These are phyloP conservation scores for Pythium rishiriense DNA, from an alignment of 352 stramenopile species.

Conservation along the genomic window DNA sequence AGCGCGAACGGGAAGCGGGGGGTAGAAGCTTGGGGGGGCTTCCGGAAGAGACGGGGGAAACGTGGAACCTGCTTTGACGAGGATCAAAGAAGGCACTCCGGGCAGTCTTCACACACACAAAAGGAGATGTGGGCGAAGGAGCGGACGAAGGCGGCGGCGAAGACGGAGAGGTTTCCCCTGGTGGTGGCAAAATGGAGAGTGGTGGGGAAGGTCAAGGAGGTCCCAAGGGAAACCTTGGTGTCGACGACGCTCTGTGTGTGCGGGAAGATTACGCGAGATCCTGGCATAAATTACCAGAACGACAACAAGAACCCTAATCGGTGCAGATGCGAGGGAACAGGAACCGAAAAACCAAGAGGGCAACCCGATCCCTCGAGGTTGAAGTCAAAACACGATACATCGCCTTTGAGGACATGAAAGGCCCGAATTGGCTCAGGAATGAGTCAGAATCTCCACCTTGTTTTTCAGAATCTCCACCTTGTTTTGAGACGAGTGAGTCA, in stretches of 20 bases:
- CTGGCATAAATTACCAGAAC: conserved; percentile 11
- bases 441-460: not conserved
- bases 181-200: conserved; percentile 18
- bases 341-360: not conserved
- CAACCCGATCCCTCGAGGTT: conserved; percentile 13
- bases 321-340: conserved; percentile 13
- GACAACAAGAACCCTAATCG: conserved; percentile 6
- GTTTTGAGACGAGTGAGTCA: not conserved
- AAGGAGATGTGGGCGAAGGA: not conserved
- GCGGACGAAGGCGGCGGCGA: not conserved
- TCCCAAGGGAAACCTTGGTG: not conserved
- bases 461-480: conserved; percentile 2
- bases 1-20: not conserved
- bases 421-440: not conserved
- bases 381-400: not conserved
- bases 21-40: not conserved
- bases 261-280: not conserved
- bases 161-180: conserved; percentile 2
- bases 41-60: not conserved
- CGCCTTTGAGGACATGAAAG: not conserved
- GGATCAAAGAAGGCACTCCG: not conserved
- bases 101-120: conserved; percentile 2
- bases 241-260: not conserved
- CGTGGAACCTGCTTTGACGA: not conserved
- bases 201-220: not conserved